Conservation (phyloP, 768 basidiomycete genomes). For the Lentinula aciculospora region DNA sequence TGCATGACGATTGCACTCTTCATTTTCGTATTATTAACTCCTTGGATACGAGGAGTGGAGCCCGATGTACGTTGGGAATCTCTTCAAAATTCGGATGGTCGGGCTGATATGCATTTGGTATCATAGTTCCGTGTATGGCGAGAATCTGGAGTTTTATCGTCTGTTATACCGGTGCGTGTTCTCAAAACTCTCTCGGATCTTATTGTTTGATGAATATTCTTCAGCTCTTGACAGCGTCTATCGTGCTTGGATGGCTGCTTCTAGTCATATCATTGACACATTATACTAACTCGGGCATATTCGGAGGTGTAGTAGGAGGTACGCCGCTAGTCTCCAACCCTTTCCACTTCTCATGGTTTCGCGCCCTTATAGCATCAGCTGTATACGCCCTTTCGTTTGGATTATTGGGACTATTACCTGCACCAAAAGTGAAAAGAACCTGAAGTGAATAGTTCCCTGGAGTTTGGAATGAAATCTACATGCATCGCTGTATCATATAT, state of each 20-base stretch:
- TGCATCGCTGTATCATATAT: neutral
- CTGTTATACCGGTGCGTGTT: conserved; percentile 53
- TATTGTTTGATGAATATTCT: neutral
- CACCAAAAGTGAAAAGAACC: conserved; percentile 36
- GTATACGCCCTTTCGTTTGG: conserved; percentile 69
- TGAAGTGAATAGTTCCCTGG: neutral
- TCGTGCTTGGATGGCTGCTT: conserved; percentile 64
- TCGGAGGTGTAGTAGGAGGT: conserved; percentile 63
- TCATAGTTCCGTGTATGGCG: conserved; percentile 70
- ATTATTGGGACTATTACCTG: conserved; percentile 67
- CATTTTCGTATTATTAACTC: conserved; percentile 63
- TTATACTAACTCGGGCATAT: conserved; percentile 61
- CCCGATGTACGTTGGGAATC: conserved; percentile 51
- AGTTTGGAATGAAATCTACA: neutral
- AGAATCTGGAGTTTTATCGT: conserved; percentile 61
- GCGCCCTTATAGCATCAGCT: conserved; percentile 45
- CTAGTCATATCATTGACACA: conserved; percentile 59
- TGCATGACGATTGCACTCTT: conserved; percentile 63
- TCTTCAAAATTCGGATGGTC: neutral
- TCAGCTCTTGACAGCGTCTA: conserved; percentile 57
- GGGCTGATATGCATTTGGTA: neutral
- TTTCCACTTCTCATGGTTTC: neutral
- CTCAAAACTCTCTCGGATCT: neutral
- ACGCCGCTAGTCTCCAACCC: conserved; percentile 15
- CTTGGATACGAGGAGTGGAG: conserved; percentile 60